Percentiles rank a stretch among this genome's conserved stretches.
These are phyloP conservation scores for Penicillium sp. DNA, from an alignment of 2,329 filamentous ascomycete species.

Conservation along the genomic window DNA sequence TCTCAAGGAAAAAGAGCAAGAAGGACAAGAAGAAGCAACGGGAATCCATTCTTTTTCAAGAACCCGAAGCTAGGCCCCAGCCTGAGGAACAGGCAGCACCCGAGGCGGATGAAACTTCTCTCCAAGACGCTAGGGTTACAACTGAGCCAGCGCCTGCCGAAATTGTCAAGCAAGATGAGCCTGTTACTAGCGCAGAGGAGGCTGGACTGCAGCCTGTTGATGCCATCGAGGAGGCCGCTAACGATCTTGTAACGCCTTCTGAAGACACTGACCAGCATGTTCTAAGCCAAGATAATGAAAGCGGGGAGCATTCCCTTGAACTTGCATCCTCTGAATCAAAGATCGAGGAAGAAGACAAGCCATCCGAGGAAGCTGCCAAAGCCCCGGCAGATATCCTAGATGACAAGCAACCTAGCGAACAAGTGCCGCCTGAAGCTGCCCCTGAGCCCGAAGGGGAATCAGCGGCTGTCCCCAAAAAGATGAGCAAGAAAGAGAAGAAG, in stretches of 20 bases:
- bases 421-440: neutral
- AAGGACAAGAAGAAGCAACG: conserved; percentile 30
- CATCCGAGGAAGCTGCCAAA: neutral
- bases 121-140: neutral
- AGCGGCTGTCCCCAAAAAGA: conserved; percentile 20
- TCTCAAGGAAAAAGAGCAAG: neutral
- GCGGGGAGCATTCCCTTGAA: neutral
- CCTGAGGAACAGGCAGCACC: neutral
- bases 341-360: neutral
- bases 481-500: conserved; percentile 31
- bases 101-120: neutral
- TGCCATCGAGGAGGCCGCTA: neutral
- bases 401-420: neutral
- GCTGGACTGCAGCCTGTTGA: neutral
- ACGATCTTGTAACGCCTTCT: neutral
- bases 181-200: neutral
- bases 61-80: neutral
- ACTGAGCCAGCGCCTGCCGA: neutral
- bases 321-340: neutral
- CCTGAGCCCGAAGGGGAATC: conserved; percentile 4
- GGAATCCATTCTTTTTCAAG: conserved; percentile 16
- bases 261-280: neutral
- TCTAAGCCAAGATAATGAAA: neutral
- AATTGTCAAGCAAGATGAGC: neutral
- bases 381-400: neutral